These are phyloP conservation scores for Colletotrichum nymphaeae DNA, from an alignment of 2,329 filamentous ascomycete species.

Conservation along the genomic window DNA sequence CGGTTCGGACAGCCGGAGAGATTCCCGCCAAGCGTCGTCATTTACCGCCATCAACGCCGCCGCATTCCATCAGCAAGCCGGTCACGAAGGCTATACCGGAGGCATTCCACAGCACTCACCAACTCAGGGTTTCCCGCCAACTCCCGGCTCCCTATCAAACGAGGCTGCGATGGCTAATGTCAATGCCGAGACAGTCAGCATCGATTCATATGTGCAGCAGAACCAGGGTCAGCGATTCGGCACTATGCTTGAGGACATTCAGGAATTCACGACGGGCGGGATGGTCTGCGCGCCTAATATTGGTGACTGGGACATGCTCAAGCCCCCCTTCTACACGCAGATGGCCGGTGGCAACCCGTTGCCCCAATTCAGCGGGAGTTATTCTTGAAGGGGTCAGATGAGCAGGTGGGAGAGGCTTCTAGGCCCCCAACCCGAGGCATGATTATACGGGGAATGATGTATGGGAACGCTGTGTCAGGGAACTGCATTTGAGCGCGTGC, in stretches of 20 bases:
- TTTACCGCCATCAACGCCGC: constrained; percentile 54
- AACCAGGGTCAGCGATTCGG: constrained; percentile 30
- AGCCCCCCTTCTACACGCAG: constrained; percentile 22
- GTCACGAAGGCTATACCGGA: constrained; percentile 9
- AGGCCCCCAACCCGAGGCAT: not conserved
- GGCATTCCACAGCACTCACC: constrained; percentile 22
- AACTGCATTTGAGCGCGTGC: not conserved
- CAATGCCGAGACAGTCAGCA: constrained; percentile 5
- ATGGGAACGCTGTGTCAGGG: not conserved
- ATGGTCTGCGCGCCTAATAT: constrained; percentile 20
- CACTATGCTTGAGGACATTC: constrained; percentile 21
- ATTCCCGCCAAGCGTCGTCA: constrained; percentile 42
- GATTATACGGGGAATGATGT: not conserved
- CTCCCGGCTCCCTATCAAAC: not conserved
- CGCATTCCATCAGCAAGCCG: not conserved
- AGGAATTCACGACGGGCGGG: constrained; percentile 26
- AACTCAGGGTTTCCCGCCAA: constrained; percentile 7
- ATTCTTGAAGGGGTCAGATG: not conserved
- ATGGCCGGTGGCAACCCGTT: constrained; percentile 12
- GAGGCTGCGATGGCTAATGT: not conserved
- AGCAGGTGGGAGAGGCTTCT: not conserved
- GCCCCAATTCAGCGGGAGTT: constrained; percentile 21
- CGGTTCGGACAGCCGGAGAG: constrained; percentile 29
- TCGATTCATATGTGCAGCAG: constrained; percentile 26
- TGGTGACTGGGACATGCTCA: constrained; percentile 18